These are phyloP conservation scores for Fusarium poae DNA, from an alignment of 2,329 filamentous ascomycete species.

Conservation along the genomic window DNA sequence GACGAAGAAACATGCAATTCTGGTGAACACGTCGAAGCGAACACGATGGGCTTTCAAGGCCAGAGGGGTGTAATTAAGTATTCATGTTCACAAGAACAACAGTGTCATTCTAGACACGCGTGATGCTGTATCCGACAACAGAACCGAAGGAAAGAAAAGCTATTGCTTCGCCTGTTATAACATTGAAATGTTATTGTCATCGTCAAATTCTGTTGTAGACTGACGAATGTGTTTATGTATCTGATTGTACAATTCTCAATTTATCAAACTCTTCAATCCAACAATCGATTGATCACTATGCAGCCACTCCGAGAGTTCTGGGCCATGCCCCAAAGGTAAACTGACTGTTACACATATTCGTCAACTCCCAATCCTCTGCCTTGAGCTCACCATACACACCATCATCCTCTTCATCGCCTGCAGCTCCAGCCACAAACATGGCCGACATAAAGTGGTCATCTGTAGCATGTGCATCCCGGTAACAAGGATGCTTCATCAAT, in stretches of 20 bases:
- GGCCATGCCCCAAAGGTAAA: slow-evolving; percentile 63
- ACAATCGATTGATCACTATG: no score
- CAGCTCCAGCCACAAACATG: slow-evolving; percentile 72
- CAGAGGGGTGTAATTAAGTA: not conserved
- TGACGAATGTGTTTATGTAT: no score
- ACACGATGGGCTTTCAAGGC: not conserved
- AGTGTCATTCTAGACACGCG: not conserved
- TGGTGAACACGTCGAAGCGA: not conserved
- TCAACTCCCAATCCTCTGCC: slow-evolving; percentile 76
- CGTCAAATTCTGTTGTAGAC: no score
- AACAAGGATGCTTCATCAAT: slow-evolving; percentile 76
- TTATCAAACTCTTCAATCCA: not conserved
- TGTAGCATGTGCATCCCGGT: slow-evolving; percentile 75
- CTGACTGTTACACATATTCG: slow-evolving; percentile 73
- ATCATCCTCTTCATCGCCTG: slow-evolving; percentile 62
- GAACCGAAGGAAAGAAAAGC: no score
- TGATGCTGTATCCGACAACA: not conserved
- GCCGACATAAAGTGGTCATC: slow-evolving; percentile 79
- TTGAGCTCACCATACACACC: slow-evolving; percentile 58
- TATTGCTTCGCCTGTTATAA: no score
- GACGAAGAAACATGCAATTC: not conserved
- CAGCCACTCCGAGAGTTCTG: slow-evolving; percentile 8
- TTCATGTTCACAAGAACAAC: not conserved
- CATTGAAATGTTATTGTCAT: no score
- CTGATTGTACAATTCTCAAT: no score